Percentiles rank a stretch among this genome's conserved stretches.
Conservation (phyloP, 2,329 filamentous ascomycete genomes). For the Claviceps fusiformis region DNA sequence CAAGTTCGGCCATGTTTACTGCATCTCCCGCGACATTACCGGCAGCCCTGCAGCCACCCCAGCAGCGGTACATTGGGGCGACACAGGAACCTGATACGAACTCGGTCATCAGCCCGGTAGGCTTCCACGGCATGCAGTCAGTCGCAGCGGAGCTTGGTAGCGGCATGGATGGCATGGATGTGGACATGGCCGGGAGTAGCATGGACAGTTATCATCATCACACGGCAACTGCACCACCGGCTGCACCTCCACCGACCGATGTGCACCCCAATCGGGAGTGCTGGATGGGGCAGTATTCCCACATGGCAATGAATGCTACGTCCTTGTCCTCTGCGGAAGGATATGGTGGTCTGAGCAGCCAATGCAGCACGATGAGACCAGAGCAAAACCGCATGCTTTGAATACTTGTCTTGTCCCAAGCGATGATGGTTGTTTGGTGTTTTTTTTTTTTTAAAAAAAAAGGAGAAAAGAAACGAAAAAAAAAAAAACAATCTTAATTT, state of each 20-base stretch:
- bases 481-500: too few species aligned
- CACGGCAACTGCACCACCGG: background rate
- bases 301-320: constrained; percentile 2
- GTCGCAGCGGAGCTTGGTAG: background rate
- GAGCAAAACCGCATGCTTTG: constrained; percentile 1
- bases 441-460: too few species aligned
- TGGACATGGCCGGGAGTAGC: constrained; percentile 2
- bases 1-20: constrained; percentile 1
- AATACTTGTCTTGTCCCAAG: background rate
- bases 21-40: constrained; percentile 1
- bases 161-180: constrained; percentile 3
- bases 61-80: constrained; percentile 1
- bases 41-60: constrained; percentile 1
- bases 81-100: background rate
- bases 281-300: constrained; percentile 3
- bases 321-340: background rate
- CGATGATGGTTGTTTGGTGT: background rate
- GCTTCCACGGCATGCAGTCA: constrained; percentile 1
- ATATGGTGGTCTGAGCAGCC: constrained; percentile 1
- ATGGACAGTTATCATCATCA: background rate
- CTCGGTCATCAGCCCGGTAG: background rate
- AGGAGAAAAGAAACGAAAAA: too few species aligned
- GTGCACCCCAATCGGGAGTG: background rate
- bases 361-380: background rate
- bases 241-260: background rate